Base-by-base conservation (phyloP, 169 alveolate species). In the Cyclospora cayetanensis region DNA sequence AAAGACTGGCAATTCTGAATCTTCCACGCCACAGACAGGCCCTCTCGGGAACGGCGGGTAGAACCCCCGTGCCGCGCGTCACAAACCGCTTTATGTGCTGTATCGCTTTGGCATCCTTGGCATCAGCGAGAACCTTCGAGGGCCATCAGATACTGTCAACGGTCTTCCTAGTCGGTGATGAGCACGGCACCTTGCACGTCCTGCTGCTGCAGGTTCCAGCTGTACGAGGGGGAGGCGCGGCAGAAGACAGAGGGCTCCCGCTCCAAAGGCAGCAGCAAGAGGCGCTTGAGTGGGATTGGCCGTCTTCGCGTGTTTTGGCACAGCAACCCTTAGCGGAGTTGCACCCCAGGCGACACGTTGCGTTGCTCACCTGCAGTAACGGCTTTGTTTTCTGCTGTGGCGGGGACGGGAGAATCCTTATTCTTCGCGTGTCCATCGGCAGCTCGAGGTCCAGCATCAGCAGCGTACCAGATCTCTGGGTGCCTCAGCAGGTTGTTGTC, bases 171-270 rank as follows among this genome's bases (percentile, higher is more conserved):
- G 41, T 85, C 25, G 92, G 92, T 0, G 92, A 85, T 53, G 92
- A 85, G 39, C 70, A 12, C 25, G 92, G 92, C 53, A 42, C 80
- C 2, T 35, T 85, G 52, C 92, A 85, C 31, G 85, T 66, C 12
- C 74, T 66, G 53, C 92, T 63, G 35, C 43, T 63, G 46, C 74
- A 41, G 42, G 92, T 85, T 18, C 85, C 92, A 9, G 87, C 87
- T n/a, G 87, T 66, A 76, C 42, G 41, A 46, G 87, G 46, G 43
- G 87, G 68, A 76, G n/a, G 68, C 4, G 43, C 87, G 43, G 66
- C 87, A 74, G 85, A 22, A 74, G 63, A 0, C 5, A 34, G 55
- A 46, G 55, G 55, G 22, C 15, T 46, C 22, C 55, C 15, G 55
- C 53, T 3, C 25, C 77, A 22, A 9, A 39, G 37, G 34, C 42